phyloP scores from a whole-genome alignment of 129 eudicot genomes.

The Gnaphalium uliginosum region DNA sequence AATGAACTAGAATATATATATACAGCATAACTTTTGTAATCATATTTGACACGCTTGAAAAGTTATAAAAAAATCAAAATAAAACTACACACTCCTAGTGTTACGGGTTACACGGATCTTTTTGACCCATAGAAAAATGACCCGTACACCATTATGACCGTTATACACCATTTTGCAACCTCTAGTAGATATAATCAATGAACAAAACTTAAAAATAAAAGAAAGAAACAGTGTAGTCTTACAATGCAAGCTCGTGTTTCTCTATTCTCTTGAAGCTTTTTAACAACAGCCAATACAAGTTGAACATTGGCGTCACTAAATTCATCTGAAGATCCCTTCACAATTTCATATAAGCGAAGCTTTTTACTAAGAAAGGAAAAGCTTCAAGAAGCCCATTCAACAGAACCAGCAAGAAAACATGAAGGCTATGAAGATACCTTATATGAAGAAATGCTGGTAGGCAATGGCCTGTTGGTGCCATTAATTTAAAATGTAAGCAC shows the following conservation, averaged over 20 bases:
- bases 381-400: slow-evolving; percentile 26
- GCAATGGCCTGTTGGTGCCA: slow-evolving; percentile 73
- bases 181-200: slow-evolving; percentile 12
- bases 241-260: slow-evolving; percentile 86
- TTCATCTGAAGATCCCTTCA: slow-evolving; percentile 99
- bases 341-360: slow-evolving; percentile 35
- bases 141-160: neutral
- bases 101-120: neutral
- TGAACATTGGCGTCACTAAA: slow-evolving; percentile 96
- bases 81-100: neutral
- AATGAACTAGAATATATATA: neutral
- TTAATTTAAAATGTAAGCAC: slow-evolving; percentile 5
- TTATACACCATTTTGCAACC: slow-evolving; percentile 1
- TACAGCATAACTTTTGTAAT: no score
- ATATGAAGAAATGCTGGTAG: slow-evolving; percentile 84
- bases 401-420: slow-evolving; percentile 17
- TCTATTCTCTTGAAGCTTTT: slow-evolving; percentile 71
- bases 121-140: neutral
- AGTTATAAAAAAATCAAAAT: neutral
- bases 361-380: slow-evolving; percentile 16
- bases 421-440: slow-evolving; percentile 65
- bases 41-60: neutral
- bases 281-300: slow-evolving; percentile 81
- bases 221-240: slow-evolving; percentile 28
- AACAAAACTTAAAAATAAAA: neutral